Base-by-base conservation (phyloP, 202 grass and related monocot species). In the Panicum hallii region DNA sequence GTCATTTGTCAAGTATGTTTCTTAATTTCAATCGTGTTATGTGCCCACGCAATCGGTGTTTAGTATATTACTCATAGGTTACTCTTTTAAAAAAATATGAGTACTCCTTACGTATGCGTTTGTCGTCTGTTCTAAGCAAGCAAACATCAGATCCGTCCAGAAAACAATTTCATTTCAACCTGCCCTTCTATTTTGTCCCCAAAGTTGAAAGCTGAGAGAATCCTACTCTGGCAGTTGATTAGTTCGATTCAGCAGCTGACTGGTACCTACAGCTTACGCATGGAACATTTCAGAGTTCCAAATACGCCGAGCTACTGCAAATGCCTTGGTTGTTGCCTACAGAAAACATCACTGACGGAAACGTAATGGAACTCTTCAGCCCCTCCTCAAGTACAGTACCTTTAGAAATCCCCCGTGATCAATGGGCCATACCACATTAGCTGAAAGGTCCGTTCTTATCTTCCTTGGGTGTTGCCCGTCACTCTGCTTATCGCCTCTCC, bases 401-500 rank as follows among this genome's bases (percentile, higher is more conserved):
- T 61, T 23, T 3, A 23, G 53, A 36, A 50, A 56, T 9, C 7
- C 20, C 40, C 1, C n/a, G 30, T 50, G 65, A 22, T 63, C 52
- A 9, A 22, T 61, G 67, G 61, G 41, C 32, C 46, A 7, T 75
- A 26, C 2, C 63, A 26, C 16, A 75, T 9, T 8, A 23, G 50
- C 67, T 48, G 49, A 49, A 72, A 40, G 68, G 79, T 78, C 16
- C 30, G 4, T n/a, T 72, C 78, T 62, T 83, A 86, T 74, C 79
- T 67, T 79, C 55, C 63, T 44, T 38, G 10, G 49, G 16, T 36
- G 61, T 55, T 38, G 30, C 49, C 61, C 16, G 1, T 62, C 61
- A 13, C 11, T 61, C 60, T 52, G 73, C 61, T 74, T 80, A 36
- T 57, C 50, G 20, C 32, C 55, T 56, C 82, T 4, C 40, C 41